These are phyloP conservation scores for Pseudomicrostroma phylloplanum DNA, from an alignment of 1,284 basidiomycete species.

Conservation along the genomic window DNA sequence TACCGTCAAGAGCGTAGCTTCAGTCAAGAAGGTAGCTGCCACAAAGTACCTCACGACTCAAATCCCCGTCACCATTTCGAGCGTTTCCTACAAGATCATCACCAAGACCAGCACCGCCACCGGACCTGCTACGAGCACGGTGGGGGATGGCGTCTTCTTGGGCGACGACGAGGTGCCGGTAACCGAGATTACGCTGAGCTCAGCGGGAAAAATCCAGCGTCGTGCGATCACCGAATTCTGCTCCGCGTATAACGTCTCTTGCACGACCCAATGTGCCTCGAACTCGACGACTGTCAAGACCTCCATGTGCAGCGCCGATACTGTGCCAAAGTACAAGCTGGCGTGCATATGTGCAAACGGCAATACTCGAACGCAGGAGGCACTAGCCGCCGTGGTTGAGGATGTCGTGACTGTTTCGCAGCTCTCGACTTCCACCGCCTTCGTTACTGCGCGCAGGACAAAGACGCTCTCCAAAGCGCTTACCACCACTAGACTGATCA, in stretches of 20 bases:
- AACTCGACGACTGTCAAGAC: slow-evolving; percentile 1
- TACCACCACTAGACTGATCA: background rate
- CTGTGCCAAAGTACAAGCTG: background rate
- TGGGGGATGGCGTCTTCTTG: background rate
- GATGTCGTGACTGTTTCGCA: slow-evolving; percentile 8
- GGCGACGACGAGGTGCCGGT: slow-evolving; percentile 3
- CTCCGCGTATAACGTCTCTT: background rate
- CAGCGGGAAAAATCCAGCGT: background rate
- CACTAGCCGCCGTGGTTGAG: slow-evolving; percentile 4
- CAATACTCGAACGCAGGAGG: slow-evolving; percentile 9
- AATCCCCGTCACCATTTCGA: slow-evolving; percentile 8
- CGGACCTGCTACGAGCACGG: background rate
- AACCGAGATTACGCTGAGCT: background rate
- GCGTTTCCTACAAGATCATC: background rate
- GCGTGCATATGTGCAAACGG: slow-evolving; percentile 7
- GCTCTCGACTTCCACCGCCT: background rate
- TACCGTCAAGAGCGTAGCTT: background rate
- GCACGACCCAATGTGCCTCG: background rate
- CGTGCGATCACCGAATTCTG: background rate
- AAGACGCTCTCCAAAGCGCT: slow-evolving; percentile 7
- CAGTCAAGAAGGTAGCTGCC: background rate
- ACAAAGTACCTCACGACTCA: slow-evolving; percentile 1
- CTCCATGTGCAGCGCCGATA: background rate
- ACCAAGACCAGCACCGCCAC: background rate
- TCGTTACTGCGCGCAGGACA: slow-evolving; percentile 7